Percentiles rank a stretch among this genome's conserved stretches.
Conservation (phyloP, 106 monocot genomes). For the Allium cepa region DNA sequence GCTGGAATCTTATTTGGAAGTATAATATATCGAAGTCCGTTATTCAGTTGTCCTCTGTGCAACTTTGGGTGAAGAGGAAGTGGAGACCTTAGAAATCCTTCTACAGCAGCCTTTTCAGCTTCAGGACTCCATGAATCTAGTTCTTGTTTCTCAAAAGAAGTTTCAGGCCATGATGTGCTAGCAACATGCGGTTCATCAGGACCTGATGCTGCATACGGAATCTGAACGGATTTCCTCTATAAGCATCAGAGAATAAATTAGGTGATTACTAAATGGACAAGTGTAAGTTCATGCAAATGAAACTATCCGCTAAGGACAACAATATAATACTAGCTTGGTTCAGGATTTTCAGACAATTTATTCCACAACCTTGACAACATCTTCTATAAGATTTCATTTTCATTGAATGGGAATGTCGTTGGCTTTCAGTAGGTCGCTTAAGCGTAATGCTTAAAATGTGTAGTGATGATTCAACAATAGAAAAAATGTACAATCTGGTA, state of each 20-base stretch:
- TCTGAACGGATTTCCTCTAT: constrained; percentile 34
- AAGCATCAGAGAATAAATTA: constrained; percentile 9
- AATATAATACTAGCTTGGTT: too few relatives aligned
- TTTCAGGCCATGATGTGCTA: constrained; percentile 64
- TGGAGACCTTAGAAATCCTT: constrained; percentile 40
- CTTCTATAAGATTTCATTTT: not conserved
- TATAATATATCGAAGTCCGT: constrained; percentile 92
- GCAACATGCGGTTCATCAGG: constrained; percentile 98
- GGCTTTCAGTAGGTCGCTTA: too few relatives aligned
- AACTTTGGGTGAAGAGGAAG: constrained; percentile 90
- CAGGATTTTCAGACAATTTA: not conserved
- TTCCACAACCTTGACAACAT: not conserved
- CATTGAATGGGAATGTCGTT: not conserved
- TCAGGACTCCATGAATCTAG: constrained; percentile 39
- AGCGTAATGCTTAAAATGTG: too few relatives aligned
- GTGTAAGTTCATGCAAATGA: not conserved
- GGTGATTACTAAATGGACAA: not conserved
- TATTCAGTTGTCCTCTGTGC: constrained; percentile 73
- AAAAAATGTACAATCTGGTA: too few relatives aligned
- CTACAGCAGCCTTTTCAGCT: constrained; percentile 28
- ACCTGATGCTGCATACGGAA: constrained; percentile 56
- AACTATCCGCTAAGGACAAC: too few relatives aligned
- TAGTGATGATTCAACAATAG: too few relatives aligned
- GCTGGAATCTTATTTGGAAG: constrained; percentile 90
- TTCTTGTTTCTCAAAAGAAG: constrained; percentile 45